A percentile compares a stretch with the other conserved stretches of the same genome.
These are phyloP conservation scores for Saccharomycopsis malanga DNA, from an alignment of 805 yeast genomes.

Conservation along the genomic window DNA sequence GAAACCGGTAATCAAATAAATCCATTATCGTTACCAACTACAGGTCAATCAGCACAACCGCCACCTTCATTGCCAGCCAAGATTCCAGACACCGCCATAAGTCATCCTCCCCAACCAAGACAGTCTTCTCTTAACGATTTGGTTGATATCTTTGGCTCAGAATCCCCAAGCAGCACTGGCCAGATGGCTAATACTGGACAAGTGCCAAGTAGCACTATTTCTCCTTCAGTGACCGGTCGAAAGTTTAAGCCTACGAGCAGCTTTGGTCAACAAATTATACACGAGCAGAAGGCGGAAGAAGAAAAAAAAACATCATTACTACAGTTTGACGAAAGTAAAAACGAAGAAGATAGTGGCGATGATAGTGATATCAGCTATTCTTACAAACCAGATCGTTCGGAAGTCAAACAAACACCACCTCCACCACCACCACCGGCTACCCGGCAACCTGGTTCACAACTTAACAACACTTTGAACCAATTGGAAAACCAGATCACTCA, in stretches of 20 bases:
- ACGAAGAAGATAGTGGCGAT: constrained; percentile 32
- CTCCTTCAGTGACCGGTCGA: constrained; percentile 28
- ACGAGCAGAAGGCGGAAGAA: neutral
- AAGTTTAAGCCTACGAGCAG: constrained; percentile 74
- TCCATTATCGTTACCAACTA: constrained; percentile 18
- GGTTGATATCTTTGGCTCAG: constrained; percentile 24
- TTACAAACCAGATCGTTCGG: constrained; percentile 18
- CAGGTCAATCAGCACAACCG: too few relatives aligned
- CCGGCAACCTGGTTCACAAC: neutral
- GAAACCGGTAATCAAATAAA: neutral
- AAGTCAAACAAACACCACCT: neutral
- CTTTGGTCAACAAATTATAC: constrained; percentile 70
- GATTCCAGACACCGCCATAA: constrained; percentile 18
- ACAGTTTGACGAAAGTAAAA: constrained; percentile 17
- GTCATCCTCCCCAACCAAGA: constrained; percentile 10
- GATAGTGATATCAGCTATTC: constrained; percentile 17
- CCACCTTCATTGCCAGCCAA: constrained; percentile 12
- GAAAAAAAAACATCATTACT: neutral
- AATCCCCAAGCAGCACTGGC: too few relatives aligned
- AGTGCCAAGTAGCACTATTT: too few relatives aligned
- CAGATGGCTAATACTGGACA: too few relatives aligned
- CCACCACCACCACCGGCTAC: neutral
- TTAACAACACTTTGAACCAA: neutral
- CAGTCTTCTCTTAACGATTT: constrained; percentile 20
- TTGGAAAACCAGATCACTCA: constrained; percentile 57